Conservation (phyloP, 2,329 filamentous ascomycete species). For the Emericellopsis atlantica region DNA sequence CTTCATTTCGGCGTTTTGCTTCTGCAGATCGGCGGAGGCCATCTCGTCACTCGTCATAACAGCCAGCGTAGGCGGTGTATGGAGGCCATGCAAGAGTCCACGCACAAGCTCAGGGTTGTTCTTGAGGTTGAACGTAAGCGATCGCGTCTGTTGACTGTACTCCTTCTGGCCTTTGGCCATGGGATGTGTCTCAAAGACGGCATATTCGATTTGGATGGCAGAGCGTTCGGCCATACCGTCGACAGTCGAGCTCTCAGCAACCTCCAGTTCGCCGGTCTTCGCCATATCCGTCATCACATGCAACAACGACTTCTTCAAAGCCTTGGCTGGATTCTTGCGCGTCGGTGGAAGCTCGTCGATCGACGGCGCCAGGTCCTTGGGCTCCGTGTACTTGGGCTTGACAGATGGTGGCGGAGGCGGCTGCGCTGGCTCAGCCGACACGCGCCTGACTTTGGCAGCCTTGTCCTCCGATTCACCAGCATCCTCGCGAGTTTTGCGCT, state of each 20-base stretch:
- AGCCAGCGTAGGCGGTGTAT: conserved; percentile 68
- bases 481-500: conserved; percentile 46
- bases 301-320: conserved; percentile 56
- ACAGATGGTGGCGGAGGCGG: conserved; percentile 5
- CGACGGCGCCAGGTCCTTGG: conserved; percentile 35
- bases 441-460: conserved; percentile 36
- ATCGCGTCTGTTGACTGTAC: conserved; percentile 54
- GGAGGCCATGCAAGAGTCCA: conserved; percentile 57
- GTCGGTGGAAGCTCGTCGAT: conserved; percentile 44
- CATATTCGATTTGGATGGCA: conserved; percentile 70
- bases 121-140: conserved; percentile 78
- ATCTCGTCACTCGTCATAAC: conserved; percentile 84
- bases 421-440: conserved; percentile 33
- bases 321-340: conserved; percentile 57
- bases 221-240: conserved; percentile 56
- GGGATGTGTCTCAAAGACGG: conserved; percentile 43
- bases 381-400: conserved; percentile 30
- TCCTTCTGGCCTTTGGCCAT: conserved; percentile 28
- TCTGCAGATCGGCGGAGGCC: conserved; percentile 80
- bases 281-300: conserved; percentile 54
- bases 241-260: conserved; percentile 50
- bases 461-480: conserved; percentile 38
- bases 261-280: conserved; percentile 49
- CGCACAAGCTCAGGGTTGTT: conserved; percentile 69
- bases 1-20: conserved; percentile 63